A percentile compares a stretch with the other conserved stretches of the same genome.
Evolutionary conservation across 805 yeast species (phyloP).

Genomic region (Kluyveromyces nonfermentans): DNA sequence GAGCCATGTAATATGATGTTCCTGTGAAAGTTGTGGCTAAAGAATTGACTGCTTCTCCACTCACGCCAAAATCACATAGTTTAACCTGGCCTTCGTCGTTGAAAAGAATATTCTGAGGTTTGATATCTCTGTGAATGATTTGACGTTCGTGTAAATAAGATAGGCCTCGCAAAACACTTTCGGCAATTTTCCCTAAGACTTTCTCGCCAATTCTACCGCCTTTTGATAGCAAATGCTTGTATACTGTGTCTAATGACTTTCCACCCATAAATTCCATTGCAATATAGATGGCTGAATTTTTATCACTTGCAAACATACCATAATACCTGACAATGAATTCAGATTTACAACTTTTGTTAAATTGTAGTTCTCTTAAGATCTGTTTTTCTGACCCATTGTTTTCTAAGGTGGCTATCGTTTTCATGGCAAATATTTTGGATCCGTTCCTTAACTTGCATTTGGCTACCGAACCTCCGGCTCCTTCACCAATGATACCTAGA

Average conservation of each 20-base stretch:
- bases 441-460: slow-evolving; percentile 60
- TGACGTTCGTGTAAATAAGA: slow-evolving; percentile 80
- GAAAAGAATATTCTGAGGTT: slow-evolving; percentile 85
- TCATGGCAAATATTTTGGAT: slow-evolving; percentile 70
- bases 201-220: slow-evolving; percentile 89
- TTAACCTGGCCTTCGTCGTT: slow-evolving; percentile 75
- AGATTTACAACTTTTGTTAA: slow-evolving; percentile 72
- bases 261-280: slow-evolving; percentile 99
- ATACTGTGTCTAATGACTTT: slow-evolving; percentile 81
- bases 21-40: slow-evolving; percentile 96
- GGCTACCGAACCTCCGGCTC: slow-evolving; percentile 85
- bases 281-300: slow-evolving; percentile 73
- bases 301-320: slow-evolving; percentile 79
- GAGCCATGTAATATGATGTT: slow-evolving; percentile 97
- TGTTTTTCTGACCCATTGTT: slow-evolving; percentile 77
- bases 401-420: slow-evolving; percentile 36
- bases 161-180: slow-evolving; percentile 73
- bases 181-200: slow-evolving; percentile 84
- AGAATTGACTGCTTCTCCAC: slow-evolving; percentile 93
- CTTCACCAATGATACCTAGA: slow-evolving; percentile 76
- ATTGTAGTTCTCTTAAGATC: slow-evolving; percentile 82
- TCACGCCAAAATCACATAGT: slow-evolving; percentile 94
- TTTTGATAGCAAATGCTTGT: slow-evolving; percentile 58
- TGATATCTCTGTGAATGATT: slow-evolving; percentile 91
- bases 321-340: slow-evolving; percentile 85